Base-by-base conservation (phyloP, 2,329 filamentous ascomycete species). In the Fusarium sp. region DNA sequence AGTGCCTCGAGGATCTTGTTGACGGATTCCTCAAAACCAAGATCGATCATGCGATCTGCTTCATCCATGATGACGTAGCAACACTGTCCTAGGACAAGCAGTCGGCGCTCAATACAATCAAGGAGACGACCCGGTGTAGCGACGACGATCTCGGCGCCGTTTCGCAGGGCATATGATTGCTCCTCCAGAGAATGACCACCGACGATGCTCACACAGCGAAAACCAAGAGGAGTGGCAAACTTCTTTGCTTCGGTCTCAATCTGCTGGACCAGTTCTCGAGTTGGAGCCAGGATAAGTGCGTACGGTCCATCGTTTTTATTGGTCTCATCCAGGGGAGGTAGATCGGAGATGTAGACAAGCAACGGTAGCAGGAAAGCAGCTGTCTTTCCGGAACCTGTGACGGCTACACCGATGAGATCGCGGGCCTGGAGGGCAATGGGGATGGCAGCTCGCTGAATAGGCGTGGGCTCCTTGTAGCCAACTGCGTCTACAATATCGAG, bases 61-160 rank as follows among this genome's bases (percentile, higher is more conserved):
- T 99, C 95, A 76, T 99, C 95, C 94, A 99, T 97, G 78, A 99
- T 97, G 53, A 98, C 87, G 78, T 98, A 98, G 79, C 93, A 97
- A 77, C 95, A 98, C 78, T 98, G 95, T n/a, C 88, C 89, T 43
- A 98, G 85, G 2, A 99, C 94, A 2, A 98, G 83, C 28, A 98
- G 87, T 31, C 94, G 89, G 15, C 95, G 87, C 77, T 99, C 95
- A 69, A 99, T 95, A 77, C 93, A 98, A 80, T 99, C 95, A 8
- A 98, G 91, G 1, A 99, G 85, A 84, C 95, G 93, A 79, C 95
- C 95, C 0, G 95, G 95, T 0, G 95, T 99, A n/a, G 95, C 95
- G 67, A 99, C 97, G 72, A 99, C 91, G 68, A 99, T 98, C 76
- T 99, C 94, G 1, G 94, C 94, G 52, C 95, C 95, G 70, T 97